phyloP scores from a whole-genome alignment of 805 yeast genomes.

The Tetrapisispora iriomotensis region DNA sequence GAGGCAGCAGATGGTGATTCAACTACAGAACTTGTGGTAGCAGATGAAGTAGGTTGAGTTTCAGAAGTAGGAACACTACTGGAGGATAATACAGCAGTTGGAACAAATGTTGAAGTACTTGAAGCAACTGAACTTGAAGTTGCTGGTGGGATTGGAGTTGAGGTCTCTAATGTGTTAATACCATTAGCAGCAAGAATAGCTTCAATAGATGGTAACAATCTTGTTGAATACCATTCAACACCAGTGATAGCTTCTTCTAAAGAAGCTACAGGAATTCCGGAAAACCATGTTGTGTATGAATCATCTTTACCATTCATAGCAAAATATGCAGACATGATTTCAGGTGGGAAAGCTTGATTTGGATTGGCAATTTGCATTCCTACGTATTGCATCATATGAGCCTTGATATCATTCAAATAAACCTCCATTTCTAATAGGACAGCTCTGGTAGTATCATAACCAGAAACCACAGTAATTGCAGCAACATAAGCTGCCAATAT shows the following conservation, averaged over 20 bases:
- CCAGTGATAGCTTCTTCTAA: not conserved
- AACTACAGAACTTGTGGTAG: slow-evolving; percentile 2
- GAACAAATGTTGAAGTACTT: slow-evolving; percentile 6
- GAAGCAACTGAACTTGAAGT: no score
- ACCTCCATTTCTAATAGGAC: slow-evolving; percentile 3
- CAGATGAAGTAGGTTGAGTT: not conserved
- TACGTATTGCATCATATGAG: slow-evolving; percentile 1
- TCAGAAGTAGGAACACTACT: not conserved
- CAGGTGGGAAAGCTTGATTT: slow-evolving; percentile 5
- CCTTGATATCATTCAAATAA: slow-evolving; percentile 5
- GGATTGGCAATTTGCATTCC: slow-evolving; percentile 5
- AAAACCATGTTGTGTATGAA: not conserved
- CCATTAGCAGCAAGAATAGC: no score
- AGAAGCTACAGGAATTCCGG: not conserved
- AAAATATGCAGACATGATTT: not conserved
- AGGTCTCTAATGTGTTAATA: slow-evolving; percentile 18
- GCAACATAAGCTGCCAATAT: no score
- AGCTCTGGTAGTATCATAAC: not conserved
- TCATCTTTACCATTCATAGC: not conserved
- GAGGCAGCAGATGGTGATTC: slow-evolving; percentile 7
- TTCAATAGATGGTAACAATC: slow-evolving; percentile 12
- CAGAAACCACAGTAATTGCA: not conserved
- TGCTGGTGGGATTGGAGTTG: no score
- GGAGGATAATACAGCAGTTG: not conserved
- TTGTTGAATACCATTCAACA: slow-evolving; percentile 28